Percentiles rank a stretch among this genome's conserved stretches.
Evolutionary conservation across 2,329 filamentous ascomycete genomes (phyloP).

Genomic region (Neodidymelliopsis sp.): DNA sequence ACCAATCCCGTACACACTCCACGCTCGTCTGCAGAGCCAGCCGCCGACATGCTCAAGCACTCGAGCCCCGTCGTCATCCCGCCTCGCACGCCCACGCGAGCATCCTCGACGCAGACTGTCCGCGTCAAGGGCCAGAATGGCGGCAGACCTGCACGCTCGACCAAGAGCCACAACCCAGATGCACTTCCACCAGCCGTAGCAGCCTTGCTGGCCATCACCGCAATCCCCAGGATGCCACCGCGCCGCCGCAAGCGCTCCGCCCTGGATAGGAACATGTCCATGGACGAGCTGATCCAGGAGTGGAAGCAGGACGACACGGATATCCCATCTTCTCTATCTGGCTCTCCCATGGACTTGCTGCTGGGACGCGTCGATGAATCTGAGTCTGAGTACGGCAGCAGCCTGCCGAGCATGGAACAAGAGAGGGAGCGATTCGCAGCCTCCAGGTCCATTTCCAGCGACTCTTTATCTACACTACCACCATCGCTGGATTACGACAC

Average conservation of each 20-base stretch:
- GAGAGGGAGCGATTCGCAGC: constrained; percentile 47
- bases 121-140: constrained; percentile 43
- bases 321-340: constrained; percentile 49
- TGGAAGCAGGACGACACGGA: constrained; percentile 58
- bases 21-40: constrained; percentile 16
- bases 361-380: constrained; percentile 62
- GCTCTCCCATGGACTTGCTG: constrained; percentile 62
- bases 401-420: constrained; percentile 55
- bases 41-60: constrained; percentile 37
- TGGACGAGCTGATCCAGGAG: constrained; percentile 64
- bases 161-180: constrained; percentile 50
- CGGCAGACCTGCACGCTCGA: constrained; percentile 33
- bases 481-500: constrained; percentile 56
- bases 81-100: constrained; percentile 41
- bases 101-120: constrained; percentile 42
- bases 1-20: constrained; percentile 22
- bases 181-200: constrained; percentile 63
- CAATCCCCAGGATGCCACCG: constrained; percentile 62
- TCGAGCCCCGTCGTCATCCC: constrained; percentile 55
- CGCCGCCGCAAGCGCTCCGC: constrained; percentile 52
- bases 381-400: constrained; percentile 47
- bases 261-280: constrained; percentile 57
- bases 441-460: constrained; percentile 62
- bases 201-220: constrained; percentile 65
- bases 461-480: constrained; percentile 61